Evolutionary conservation across 1,139 yeast genomes (phyloP).

Genomic region (Magnusiomyces sp.): DNA sequence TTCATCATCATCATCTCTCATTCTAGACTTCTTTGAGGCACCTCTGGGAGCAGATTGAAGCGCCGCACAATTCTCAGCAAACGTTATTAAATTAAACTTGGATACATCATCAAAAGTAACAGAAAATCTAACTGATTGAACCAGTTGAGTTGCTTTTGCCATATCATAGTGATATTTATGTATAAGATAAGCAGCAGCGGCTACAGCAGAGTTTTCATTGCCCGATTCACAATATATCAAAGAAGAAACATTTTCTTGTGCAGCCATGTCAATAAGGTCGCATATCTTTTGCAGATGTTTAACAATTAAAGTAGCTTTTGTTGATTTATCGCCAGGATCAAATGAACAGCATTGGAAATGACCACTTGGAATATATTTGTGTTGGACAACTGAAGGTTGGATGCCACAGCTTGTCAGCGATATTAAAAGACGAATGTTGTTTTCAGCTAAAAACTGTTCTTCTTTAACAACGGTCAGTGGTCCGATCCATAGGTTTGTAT

Average conservation of each 20-base stretch:
- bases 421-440: constrained; percentile 23
- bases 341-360: constrained; percentile 13
- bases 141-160: constrained; percentile 25
- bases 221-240: constrained; percentile 30
- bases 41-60: neutral
- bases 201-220: constrained; percentile 28
- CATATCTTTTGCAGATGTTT: constrained; percentile 17
- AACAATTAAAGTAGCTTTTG: constrained; percentile 17
- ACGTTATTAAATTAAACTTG: constrained; percentile 23
- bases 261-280: constrained; percentile 14
- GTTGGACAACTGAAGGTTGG: constrained; percentile 11
- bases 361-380: constrained; percentile 13
- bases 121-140: constrained; percentile 26
- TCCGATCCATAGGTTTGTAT: constrained; percentile 28
- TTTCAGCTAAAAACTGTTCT: constrained; percentile 18
- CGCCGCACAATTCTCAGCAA: constrained; percentile 20
- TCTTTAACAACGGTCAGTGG: constrained; percentile 25
- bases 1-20: constrained; percentile 1
- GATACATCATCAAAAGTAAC: constrained; percentile 22
- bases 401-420: constrained; percentile 14
- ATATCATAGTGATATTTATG: constrained; percentile 16
- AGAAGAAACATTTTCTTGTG: constrained; percentile 16
- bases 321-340: constrained; percentile 17
- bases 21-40: neutral
- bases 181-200: constrained; percentile 27